phyloP scores from a whole-genome alignment of 768 basidiomycete genomes.

The Trametes maxima region DNA sequence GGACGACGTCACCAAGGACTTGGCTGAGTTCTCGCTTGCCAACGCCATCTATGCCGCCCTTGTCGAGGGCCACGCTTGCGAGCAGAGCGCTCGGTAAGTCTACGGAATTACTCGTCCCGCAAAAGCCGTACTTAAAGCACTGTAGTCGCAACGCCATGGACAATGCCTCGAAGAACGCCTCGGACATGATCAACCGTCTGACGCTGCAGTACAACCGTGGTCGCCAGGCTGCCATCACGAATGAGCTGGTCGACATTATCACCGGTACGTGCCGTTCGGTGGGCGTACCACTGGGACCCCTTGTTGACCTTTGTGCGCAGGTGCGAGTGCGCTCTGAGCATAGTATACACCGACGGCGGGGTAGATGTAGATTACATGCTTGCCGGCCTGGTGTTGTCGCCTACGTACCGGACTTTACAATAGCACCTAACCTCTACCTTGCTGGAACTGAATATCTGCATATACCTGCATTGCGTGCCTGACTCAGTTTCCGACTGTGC shows the following conservation, averaged over 20 bases:
- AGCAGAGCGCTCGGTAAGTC: slow-evolving; percentile 83
- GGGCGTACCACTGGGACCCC: background rate
- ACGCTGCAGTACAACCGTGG: slow-evolving; percentile 98
- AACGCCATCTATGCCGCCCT: slow-evolving; percentile 96
- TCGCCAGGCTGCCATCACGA: slow-evolving; percentile 97
- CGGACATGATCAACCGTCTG: slow-evolving; percentile 85
- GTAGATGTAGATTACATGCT: slow-evolving; percentile 19
- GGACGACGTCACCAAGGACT: slow-evolving; percentile 91
- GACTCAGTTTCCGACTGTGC: background rate
- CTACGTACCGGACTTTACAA: slow-evolving; percentile 15
- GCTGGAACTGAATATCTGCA: background rate
- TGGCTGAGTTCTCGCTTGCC: slow-evolving; percentile 93
- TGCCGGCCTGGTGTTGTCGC: slow-evolving; percentile 5
- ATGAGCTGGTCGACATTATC: slow-evolving; percentile 91
- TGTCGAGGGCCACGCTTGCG: slow-evolving; percentile 94
- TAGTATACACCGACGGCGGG: background rate
- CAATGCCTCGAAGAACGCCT: slow-evolving; percentile 98
- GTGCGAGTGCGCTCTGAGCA: slow-evolving; percentile 49
- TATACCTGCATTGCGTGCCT: background rate
- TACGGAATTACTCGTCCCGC: slow-evolving; percentile 1
- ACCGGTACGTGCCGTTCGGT: slow-evolving; percentile 59
- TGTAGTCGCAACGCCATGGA: slow-evolving; percentile 96
- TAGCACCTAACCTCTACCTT: slow-evolving; percentile 12
- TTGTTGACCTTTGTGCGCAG: slow-evolving; percentile 28
- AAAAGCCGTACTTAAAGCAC: slow-evolving; percentile 10